phyloP scores from a whole-genome alignment of 1,139 yeast species.

The Pichia sp. region DNA sequence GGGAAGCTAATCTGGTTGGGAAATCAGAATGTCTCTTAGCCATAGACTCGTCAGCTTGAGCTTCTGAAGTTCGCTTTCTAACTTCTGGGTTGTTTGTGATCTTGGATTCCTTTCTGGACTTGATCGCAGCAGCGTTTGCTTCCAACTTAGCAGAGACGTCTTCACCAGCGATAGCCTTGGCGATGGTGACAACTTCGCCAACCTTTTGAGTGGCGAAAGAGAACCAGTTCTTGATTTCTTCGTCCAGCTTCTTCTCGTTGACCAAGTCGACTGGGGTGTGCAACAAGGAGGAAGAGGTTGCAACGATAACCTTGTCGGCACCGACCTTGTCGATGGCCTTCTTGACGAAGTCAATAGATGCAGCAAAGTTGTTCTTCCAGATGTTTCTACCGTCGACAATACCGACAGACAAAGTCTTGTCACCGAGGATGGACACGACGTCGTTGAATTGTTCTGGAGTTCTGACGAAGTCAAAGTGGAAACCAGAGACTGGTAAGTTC shows the following conservation, averaged over 20 bases:
- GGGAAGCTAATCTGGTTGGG: conserved; percentile 82
- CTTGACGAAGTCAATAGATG: conserved; percentile 76
- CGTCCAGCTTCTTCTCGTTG: conserved; percentile 85
- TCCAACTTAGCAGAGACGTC: conserved; percentile 65
- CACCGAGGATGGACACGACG: conserved; percentile 60
- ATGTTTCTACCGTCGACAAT: conserved; percentile 98
- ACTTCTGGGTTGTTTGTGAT: conserved; percentile 91
- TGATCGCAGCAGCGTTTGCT: conserved; percentile 83
- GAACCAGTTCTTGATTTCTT: conserved; percentile 95
- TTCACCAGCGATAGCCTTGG: conserved; percentile 81
- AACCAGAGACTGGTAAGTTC: conserved; percentile 88
- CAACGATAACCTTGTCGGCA: conserved; percentile 81
- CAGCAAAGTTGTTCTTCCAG: conserved; percentile 94
- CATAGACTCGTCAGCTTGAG: conserved; percentile 58
- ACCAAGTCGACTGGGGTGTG: conserved; percentile 97
- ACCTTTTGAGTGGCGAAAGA: conserved; percentile 97
- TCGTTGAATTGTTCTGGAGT: conserved; percentile 93
- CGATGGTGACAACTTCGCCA: conserved; percentile 82
- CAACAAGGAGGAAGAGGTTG: conserved; percentile 85
- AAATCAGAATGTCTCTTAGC: conserved; percentile 85
- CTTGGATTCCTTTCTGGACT: conserved; percentile 81
- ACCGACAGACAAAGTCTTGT: conserved; percentile 89
- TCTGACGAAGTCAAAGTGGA: conserved; percentile 96
- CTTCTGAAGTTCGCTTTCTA: conserved; percentile 78
- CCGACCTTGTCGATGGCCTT: conserved; percentile 84